Percentiles rank a stretch among this genome's conserved stretches.
Evolutionary conservation across 2,329 filamentous ascomycete genomes (phyloP).

Genomic region (Chrysoporthe austroafricana): DNA sequence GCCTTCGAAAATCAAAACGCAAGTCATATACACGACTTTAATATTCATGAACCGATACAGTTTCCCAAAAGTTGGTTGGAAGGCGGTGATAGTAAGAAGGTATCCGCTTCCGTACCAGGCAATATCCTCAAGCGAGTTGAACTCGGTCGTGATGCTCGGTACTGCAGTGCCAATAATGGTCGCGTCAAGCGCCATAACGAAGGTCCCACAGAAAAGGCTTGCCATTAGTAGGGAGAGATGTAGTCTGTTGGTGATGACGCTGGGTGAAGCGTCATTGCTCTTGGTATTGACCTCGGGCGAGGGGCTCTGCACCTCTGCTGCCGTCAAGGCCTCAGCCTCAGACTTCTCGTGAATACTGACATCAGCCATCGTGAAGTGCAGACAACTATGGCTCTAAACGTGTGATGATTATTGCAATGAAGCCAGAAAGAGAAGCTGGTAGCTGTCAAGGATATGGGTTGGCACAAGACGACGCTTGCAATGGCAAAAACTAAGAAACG

Average conservation of each 20-base stretch:
- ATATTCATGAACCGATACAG: conserved; percentile 47
- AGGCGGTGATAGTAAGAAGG: conserved; percentile 43
- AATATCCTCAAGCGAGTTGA: conserved; percentile 46
- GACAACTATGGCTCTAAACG: too few relatives aligned
- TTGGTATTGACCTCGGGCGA: not conserved
- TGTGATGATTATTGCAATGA: too few relatives aligned
- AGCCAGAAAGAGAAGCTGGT: too few relatives aligned
- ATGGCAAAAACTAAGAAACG: too few relatives aligned
- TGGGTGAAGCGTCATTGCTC: not conserved
- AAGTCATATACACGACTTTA: conserved; percentile 41
- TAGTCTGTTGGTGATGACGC: not conserved
- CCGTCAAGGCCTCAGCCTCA: not conserved
- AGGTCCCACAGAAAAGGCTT: conserved; percentile 8
- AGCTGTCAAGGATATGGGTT: too few relatives aligned
- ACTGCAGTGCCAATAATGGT: conserved; percentile 28
- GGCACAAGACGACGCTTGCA: too few relatives aligned
- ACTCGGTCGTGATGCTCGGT: conserved; percentile 43
- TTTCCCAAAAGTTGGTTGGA: conserved; percentile 42
- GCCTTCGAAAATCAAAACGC: conserved; percentile 43
- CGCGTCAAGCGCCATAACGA: conserved; percentile 1
- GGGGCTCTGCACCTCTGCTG: not conserved
- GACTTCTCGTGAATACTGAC: not conserved
- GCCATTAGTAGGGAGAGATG: not conserved
- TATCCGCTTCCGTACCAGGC: conserved; percentile 49
- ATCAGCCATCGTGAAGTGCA: not conserved